Evolutionary conservation across 2,329 filamentous ascomycete genomes (phyloP).

Genomic region (Fusarium sp.): DNA sequence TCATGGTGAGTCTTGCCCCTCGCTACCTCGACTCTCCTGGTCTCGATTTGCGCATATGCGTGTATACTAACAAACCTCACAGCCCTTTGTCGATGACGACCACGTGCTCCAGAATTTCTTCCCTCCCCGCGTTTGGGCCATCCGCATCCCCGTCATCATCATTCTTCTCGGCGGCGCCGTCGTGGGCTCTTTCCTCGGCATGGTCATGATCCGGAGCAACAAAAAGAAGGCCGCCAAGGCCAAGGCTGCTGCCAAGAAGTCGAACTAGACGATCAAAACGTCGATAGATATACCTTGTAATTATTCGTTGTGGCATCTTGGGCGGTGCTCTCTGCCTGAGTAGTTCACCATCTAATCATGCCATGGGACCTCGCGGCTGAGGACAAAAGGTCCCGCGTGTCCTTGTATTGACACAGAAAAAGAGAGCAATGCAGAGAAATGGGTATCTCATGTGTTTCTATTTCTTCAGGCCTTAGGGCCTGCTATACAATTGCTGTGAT

Average conservation of each 20-base stretch:
- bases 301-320: slow-evolving; percentile 29
- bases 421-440: slow-evolving; percentile 35
- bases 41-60: slow-evolving; percentile 1
- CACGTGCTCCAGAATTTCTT: slow-evolving; percentile 96
- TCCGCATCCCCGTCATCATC: slow-evolving; percentile 97
- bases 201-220: slow-evolving; percentile 99
- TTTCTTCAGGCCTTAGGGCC: slow-evolving; percentile 43
- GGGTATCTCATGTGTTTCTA: slow-evolving; percentile 53
- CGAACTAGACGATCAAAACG: slow-evolving; percentile 66
- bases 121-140: slow-evolving; percentile 97
- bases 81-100: slow-evolving; percentile 97
- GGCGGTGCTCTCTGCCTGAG: slow-evolving; percentile 17
- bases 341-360: slow-evolving; percentile 31
- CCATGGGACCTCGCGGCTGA: slow-evolving; percentile 7
- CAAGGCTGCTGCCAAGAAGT: slow-evolving; percentile 87
- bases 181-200: slow-evolving; percentile 93
- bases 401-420: slow-evolving; percentile 18
- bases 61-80: slow-evolving; percentile 28
- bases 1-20: slow-evolving; percentile 77
- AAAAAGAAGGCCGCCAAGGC: slow-evolving; percentile 96
- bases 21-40: slow-evolving; percentile 1
- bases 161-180: slow-evolving; percentile 92
- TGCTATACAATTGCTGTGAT: slow-evolving; percentile 38
- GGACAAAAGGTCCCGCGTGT: slow-evolving; percentile 2
- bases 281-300: slow-evolving; percentile 38